phyloP scores from a whole-genome alignment of 805 yeast species.

The Clavispora phyllophila region DNA sequence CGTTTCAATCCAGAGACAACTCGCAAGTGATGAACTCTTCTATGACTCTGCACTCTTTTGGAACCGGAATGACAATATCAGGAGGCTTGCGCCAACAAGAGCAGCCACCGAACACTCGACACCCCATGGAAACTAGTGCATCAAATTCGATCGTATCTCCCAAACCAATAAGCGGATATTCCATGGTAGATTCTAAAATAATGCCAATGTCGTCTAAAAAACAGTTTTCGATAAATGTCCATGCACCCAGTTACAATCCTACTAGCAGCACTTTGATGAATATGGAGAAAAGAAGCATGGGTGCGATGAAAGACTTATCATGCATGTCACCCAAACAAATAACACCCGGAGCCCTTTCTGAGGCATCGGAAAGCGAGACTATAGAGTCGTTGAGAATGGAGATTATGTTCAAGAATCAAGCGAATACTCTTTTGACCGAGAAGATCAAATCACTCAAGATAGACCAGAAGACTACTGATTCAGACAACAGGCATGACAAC shows the following conservation, averaged over 20 bases:
- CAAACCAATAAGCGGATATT: background rate
- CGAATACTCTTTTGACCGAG: conserved; percentile 31
- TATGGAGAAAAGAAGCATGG: conserved; percentile 6
- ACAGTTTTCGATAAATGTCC: conserved; percentile 19
- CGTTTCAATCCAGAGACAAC: background rate
- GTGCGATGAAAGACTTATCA: background rate
- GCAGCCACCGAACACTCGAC: background rate
- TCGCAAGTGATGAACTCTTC: background rate
- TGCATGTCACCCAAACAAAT: background rate
- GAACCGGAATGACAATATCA: background rate
- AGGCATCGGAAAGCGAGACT: background rate
- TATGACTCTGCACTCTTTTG: background rate
- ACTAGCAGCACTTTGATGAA: conserved; percentile 4
- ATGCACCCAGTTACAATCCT: conserved; percentile 30
- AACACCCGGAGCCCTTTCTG: background rate
- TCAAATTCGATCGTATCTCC: background rate
- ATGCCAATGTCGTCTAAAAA: conserved; percentile 1
- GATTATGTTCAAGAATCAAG: conserved; percentile 49
- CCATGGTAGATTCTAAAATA: background rate
- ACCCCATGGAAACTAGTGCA: background rate
- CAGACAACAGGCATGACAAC: conserved; percentile 5
- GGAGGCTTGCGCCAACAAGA: background rate
- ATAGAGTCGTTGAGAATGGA: conserved; percentile 43
- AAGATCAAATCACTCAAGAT: conserved; percentile 22
- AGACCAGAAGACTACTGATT: conserved; percentile 2